Percentiles rank a stretch among this genome's conserved stretches.
phyloP scores from a whole-genome alignment of 192 early-diverging fungal species.

The Mortierella hygrophila region DNA sequence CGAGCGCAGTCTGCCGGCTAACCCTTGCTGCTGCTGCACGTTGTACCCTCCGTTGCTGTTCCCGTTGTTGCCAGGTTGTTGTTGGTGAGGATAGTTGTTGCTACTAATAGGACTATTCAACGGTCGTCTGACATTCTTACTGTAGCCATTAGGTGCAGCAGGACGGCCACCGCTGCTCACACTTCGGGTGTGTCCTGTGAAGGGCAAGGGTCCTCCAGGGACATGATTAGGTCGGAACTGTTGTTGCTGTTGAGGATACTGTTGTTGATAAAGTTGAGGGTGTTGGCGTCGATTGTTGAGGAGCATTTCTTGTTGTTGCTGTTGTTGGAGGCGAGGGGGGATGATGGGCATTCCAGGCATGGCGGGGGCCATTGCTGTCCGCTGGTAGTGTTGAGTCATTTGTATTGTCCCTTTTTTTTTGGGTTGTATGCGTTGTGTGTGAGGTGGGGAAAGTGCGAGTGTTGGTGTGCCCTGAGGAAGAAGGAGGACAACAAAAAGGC shows the following conservation, averaged over 20 bases:
- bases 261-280: background rate
- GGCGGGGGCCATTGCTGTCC: slow-evolving; percentile 7
- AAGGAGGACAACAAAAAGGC: background rate
- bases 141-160: background rate
- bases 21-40: background rate
- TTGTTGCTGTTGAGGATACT: background rate
- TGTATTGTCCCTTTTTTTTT: too few relatives aligned
- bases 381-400: slow-evolving; percentile 28
- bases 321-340: slow-evolving; percentile 32
- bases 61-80: background rate
- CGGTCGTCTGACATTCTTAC: background rate
- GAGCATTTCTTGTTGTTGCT: slow-evolving; percentile 26
- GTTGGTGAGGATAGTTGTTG: background rate
- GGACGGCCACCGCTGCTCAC: slow-evolving; percentile 18
- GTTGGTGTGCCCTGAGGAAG: background rate
- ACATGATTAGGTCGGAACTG: background rate
- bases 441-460: background rate
- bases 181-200: slow-evolving; percentile 15
- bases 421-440: background rate
- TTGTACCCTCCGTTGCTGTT: slow-evolving; percentile 3
- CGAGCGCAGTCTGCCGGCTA: slow-evolving; percentile 18
- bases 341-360: slow-evolving; percentile 33
- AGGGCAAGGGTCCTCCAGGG: background rate
- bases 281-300: slow-evolving; percentile 10
- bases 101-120: background rate